Evolutionary conservation across 805 yeast species (phyloP), one percentile per base, ranked within the genome.

Genomic region (Pichia gijzeniarum): DNA sequence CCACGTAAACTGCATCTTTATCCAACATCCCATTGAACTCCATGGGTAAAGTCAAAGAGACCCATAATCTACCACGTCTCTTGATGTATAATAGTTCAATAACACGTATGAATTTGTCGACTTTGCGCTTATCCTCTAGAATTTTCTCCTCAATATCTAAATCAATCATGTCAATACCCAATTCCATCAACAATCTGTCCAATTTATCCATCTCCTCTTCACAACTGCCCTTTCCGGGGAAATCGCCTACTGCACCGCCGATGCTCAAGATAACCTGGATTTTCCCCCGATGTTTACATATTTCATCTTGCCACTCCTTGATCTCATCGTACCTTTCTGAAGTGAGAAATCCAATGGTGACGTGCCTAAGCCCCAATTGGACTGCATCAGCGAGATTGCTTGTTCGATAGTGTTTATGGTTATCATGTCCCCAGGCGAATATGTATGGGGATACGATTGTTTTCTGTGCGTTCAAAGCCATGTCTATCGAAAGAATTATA

Each of bases 181-280:
- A 30, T 5, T 45, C 45, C 1, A 12, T 16, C 16, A 62, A 35
- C 20, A 62, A 39, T 1, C 36, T 28, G n/a, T 44, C 16, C 14
- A 60, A 45, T 28, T 42, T 45, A 2, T 36, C 28, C 18, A 39
- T 48, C 41, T 61, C 60, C 18, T 49, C 47, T 8, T 48, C 50
- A 20, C 44, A 38, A 10, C 28, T 25, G 28, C 28, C 28, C 28
- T 25, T 25, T 4, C 52, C 44, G 10, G 64, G 63, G 39, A 59
- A 61, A 8, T 48, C 48, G 2, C 65, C 63, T 13, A 39, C 32
- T 10, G 65, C 65, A 8, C 67, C 67, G 7, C 66, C 67, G 28
- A 63, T 53, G 1, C 66, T 62, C 8, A 63, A 41, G 16, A 51
- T 56, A n/a, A 63, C 58, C 5, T 47, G 16, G 6, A 50, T 21